Evolutionary conservation across 257 asterid species (phyloP), one percentile per base, ranked within the genome.

Genomic region (Nicotiana tomentosiformis): DNA sequence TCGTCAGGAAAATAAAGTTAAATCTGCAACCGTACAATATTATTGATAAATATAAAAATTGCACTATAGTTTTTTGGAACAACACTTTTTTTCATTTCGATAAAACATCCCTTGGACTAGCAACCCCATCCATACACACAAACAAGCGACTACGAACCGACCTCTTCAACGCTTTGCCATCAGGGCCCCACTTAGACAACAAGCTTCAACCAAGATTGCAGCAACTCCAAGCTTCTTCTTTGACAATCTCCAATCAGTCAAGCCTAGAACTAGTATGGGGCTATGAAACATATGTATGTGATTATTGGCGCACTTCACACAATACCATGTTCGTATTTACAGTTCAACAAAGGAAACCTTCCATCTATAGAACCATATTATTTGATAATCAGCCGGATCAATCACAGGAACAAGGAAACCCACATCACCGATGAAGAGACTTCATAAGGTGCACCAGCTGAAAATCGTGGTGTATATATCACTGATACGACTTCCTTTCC

Each of bases 311-410:
- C 89, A 82, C 85, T 60, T 84, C 90, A 92, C 88, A 84, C 89
- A 85, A 86, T 84, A 77, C 81, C 82, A 82, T 87, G 87, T 87
- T 82, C 81, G 89, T 86, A 91, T 93, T 87, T 87, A 93, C 93
- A 92, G 88, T 88, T 89, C 87, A 85, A 85, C 90, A 83, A 85
- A 78, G 83, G 82, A 88, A 88, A 89, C 84, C 84, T 62, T 77
- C 89, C 83, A 84, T 88, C 87, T 82, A 81, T 20, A 70, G 88
- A 87, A 86, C 83, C 81, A 60, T 39, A 70, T 80, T 83, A 82
- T 83, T 87, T 80, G 87, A 87, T 85, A 67, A 85, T 92, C 89
- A 86, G 87, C 66, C 70, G 87, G 82, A 89, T 89, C 87, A 80
- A 86, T 81, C 87, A 89, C 88, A 87, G 87, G 88, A 90, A 82